Base-by-base conservation (phyloP, 257 asterid species). In the Anisodus acutangulus region DNA sequence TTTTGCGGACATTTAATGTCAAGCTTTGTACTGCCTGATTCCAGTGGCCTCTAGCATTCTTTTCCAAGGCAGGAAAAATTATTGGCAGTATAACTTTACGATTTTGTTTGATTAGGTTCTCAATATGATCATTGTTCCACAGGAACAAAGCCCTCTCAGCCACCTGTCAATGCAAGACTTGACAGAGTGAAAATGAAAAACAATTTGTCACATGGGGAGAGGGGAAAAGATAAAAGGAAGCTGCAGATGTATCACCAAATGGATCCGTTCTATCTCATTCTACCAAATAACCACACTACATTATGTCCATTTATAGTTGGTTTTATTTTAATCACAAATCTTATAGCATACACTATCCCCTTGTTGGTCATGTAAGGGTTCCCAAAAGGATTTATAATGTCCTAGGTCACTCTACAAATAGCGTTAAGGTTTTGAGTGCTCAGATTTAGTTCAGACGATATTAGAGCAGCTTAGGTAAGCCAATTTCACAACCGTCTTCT, bases 121-220 rank as follows among this genome's bases (percentile, higher is more conserved):
- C 98, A 26, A 95, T 88, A 41, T 95, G 98, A 84, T 95, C 98
- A 64, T 95, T 95, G 93, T 95, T 95, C 97, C 98, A 95, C 70
- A 95, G 83, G 88, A 95, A 93, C 85, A 95, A 92, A 78, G 98
- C 97, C 89, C 98, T 88, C 89, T 95, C 98, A 2, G 98, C 98
- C 70, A 95, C 98, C 98, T 95, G 94, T 41, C 64, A 80, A 71
- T 69, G 79, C 85, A 79, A 86, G 69, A 68, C 51, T 78, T 57
- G 26, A 82, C 69, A 88, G 55, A 47, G 35, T 70, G 83, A 84
- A 63, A 81, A 31, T 83, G 84, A 82, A 85, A 82, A 78, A 57
- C 62, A 71, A 70, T 6, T 60, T 26, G 45, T 55, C 53, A 17
- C 17, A 11, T 5, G 17, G 19, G 51, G 15, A 49, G 7, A 16